Percentiles rank a stretch among this genome's conserved stretches.
Evolutionary conservation across 306 rosid genomes (phyloP).

Genomic region (Lathyrus aphaca): DNA sequence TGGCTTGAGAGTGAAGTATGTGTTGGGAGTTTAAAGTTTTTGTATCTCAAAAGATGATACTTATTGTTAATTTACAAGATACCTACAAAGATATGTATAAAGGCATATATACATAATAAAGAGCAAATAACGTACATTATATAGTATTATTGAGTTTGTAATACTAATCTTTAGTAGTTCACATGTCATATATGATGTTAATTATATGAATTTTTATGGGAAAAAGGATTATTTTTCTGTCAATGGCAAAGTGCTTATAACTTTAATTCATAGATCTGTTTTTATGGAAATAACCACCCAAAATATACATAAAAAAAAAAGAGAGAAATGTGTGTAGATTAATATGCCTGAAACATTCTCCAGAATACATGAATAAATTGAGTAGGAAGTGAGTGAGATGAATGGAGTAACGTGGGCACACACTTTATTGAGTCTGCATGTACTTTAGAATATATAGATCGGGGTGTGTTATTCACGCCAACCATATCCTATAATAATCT

Average conservation of each 20-base stretch:
- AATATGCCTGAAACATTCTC: too few relatives aligned
- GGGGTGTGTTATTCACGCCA: slow-evolving; percentile 67
- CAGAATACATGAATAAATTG: too few relatives aligned
- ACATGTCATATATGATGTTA: slow-evolving; percentile 36
- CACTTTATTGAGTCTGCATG: slow-evolving; percentile 52
- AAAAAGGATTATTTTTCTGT: slow-evolving; percentile 1
- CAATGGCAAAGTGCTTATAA: background rate
- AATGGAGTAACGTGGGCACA: slow-evolving; percentile 46
- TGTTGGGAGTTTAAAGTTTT: slow-evolving; percentile 39
- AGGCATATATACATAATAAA: slow-evolving; percentile 34
- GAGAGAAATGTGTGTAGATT: too few relatives aligned
- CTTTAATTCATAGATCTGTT: slow-evolving; percentile 3
- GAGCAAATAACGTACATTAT: slow-evolving; percentile 10
- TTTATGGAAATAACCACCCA: background rate
- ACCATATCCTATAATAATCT: slow-evolving; percentile 18
- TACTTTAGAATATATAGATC: slow-evolving; percentile 24
- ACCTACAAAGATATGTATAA: slow-evolving; percentile 27
- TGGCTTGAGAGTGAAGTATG: slow-evolving; percentile 76
- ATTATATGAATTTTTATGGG: background rate
- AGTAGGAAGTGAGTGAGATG: background rate
- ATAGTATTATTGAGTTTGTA: slow-evolving; percentile 29
- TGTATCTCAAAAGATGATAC: slow-evolving; percentile 48
- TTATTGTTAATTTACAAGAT: slow-evolving; percentile 51
- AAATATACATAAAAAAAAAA: too few relatives aligned
- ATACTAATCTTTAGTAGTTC: slow-evolving; percentile 28